Base-by-base conservation (phyloP, 1,284 basidiomycete species). In the Microbotryomycetes sp. region DNA sequence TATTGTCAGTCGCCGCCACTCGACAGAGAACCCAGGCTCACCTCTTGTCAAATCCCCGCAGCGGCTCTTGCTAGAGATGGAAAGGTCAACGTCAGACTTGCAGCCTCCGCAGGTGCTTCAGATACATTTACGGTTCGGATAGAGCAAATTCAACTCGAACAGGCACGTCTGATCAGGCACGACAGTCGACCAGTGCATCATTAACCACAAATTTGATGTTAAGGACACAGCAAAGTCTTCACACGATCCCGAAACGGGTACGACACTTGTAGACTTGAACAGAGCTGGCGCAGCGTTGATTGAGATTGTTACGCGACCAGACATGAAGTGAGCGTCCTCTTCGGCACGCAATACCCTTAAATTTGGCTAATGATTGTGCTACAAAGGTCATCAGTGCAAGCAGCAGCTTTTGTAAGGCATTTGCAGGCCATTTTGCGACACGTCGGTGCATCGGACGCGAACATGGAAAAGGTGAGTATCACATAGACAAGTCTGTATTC, bases 231-330 rank as follows among this genome's bases (percentile, higher is more conserved):
- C 90, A 3, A 98, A 97, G 75, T 90, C 90, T 1, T 85, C 83
- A 24, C 84, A 84, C 59, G 79, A 85, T 4, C 76, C 81, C 1
- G 78, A 79, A 15, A 81, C 80, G 16, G 79, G 78, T 16, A 74
- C 79, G 5, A 84, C 86, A 0, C 79, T 82, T 24, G 85, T 98
- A 54, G 93, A 98, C 75, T 81, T 97, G 61, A 97, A 96, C 72
- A 80, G 96, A 70, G 89, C 91, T 0, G 93, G 94, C 1, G 83
- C 84, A 1, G 89, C 87, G 0, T 80, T 98, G 50, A 88, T 98
- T 83, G 94, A 98, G 76, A 96, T 98, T 66, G 92, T 99, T 13
- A 94, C 92, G 0, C 85, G 89, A 61, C 91, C 96, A 1, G 91
- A 97, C 74, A 84, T 98, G 79, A 79, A 86, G 87, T 89, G 45